These are phyloP conservation scores for Tulasnella sp. DNA, from an alignment of 768 basidiomycete genomes.

Conservation along the genomic window DNA sequence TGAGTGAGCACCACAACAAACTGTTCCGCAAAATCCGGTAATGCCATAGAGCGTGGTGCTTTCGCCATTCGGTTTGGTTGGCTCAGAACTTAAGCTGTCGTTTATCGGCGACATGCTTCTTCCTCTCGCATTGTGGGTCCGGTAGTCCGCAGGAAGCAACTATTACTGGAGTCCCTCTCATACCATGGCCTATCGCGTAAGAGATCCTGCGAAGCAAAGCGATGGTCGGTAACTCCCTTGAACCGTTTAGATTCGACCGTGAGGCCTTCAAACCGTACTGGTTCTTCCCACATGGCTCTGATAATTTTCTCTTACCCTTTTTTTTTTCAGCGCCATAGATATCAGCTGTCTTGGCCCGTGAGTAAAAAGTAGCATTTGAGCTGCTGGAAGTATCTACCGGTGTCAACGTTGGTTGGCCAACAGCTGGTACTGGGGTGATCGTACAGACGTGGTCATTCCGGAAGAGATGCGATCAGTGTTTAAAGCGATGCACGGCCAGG, in stretches of 20 bases:
- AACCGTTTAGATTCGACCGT: no score
- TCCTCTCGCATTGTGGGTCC: neutral
- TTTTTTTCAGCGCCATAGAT: no score
- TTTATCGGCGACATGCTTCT: neutral
- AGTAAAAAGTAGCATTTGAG: neutral
- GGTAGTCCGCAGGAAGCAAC: neutral
- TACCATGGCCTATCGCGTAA: conserved; percentile 1
- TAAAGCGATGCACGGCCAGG: neutral
- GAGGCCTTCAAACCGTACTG: no score
- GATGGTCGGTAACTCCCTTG: no score
- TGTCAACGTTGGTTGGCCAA: neutral
- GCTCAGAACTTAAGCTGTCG: neutral
- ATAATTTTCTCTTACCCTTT: no score
- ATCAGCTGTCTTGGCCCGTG: neutral
- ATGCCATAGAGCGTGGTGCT: neutral
- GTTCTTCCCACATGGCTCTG: no score
- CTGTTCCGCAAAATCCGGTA: neutral
- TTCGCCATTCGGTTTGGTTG: no score
- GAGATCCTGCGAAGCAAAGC: no score
- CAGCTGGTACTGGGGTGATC: neutral
- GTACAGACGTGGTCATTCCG: neutral
- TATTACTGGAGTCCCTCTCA: neutral
- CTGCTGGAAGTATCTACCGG: conserved; percentile 4
- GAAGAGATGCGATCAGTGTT: conserved; percentile 7
- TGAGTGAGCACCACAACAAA: conserved; percentile 2